phyloP scores from a whole-genome alignment of 176 grass and related monocot species.

The Hsuehochloa calcarea region DNA sequence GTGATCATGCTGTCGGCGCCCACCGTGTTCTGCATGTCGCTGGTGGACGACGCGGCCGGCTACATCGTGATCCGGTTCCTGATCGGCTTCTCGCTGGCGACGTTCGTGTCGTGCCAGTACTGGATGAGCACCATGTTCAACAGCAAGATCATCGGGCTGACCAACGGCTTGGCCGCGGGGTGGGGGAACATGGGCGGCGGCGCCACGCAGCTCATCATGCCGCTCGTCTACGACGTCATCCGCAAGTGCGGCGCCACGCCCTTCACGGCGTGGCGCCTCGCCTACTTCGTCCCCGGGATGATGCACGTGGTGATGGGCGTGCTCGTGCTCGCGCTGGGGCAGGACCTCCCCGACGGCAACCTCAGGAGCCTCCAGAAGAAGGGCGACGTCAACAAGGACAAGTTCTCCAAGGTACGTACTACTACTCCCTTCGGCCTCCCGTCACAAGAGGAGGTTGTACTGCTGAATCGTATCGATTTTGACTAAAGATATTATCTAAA shows the following conservation, averaged over 20 bases:
- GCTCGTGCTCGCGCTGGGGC: slow-evolving; percentile 65
- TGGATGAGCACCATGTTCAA: slow-evolving; percentile 99
- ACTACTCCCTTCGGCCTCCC: too few relatives aligned
- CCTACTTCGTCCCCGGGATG: slow-evolving; percentile 68
- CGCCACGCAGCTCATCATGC: slow-evolving; percentile 93
- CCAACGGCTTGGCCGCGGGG: slow-evolving; percentile 57
- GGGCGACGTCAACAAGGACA: slow-evolving; percentile 59
- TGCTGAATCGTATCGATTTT: too few relatives aligned
- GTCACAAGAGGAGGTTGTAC: too few relatives aligned
- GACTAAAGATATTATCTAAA: too few relatives aligned
- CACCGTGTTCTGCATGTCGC: slow-evolving; percentile 72
- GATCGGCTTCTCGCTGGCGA: slow-evolving; percentile 77
- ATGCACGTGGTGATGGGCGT: slow-evolving; percentile 72
- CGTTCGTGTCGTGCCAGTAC: slow-evolving; percentile 87
- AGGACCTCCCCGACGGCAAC: slow-evolving; percentile 88
- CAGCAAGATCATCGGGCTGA: slow-evolving; percentile 70
- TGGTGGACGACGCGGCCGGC: slow-evolving; percentile 40
- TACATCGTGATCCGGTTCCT: slow-evolving; percentile 70
- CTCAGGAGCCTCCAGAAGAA: slow-evolving; percentile 58
- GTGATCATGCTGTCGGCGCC: slow-evolving; percentile 76
- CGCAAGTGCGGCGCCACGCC: slow-evolving; percentile 49
- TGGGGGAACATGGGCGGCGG: slow-evolving; percentile 96
- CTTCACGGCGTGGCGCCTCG: slow-evolving; percentile 64
- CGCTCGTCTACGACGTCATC: slow-evolving; percentile 70
- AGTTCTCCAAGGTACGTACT: slow-evolving; percentile 50